Conservation (phyloP, 805 yeast genomes). For the Metschnikowia rubicola region DNA sequence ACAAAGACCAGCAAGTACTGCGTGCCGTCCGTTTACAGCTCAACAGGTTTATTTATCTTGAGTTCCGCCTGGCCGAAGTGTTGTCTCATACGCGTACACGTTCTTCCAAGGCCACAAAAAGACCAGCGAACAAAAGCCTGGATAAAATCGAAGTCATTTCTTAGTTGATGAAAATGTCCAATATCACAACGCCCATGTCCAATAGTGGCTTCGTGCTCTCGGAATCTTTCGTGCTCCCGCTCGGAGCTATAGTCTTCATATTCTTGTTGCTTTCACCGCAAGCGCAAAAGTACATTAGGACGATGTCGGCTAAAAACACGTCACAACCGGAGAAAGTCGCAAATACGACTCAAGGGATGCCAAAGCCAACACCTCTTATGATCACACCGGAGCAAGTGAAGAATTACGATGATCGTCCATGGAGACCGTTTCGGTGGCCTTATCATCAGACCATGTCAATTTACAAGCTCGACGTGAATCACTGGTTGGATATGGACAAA, state of each 20-base stretch:
- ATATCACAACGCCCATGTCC: neutral
- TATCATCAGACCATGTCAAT: conserved; percentile 79
- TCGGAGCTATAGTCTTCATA: conserved; percentile 10
- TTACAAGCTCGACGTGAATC: conserved; percentile 65
- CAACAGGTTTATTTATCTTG: neutral
- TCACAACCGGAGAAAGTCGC: neutral
- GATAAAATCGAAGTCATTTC: neutral
- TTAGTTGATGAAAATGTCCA: neutral
- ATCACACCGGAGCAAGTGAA: conserved; percentile 66
- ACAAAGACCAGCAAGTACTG: neutral
- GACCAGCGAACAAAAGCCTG: neutral
- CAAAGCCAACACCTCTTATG: conserved; percentile 54
- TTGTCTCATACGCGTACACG: neutral
- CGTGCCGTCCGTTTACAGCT: conserved; percentile 4
- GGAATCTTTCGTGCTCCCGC: conserved; percentile 5
- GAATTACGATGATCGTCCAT: conserved; percentile 69
- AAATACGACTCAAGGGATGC: conserved; percentile 18
- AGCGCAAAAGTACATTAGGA: neutral
- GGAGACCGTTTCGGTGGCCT: conserved; percentile 81
- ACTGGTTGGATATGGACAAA: conserved; percentile 80
- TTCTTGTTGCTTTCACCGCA: conserved; percentile 9
- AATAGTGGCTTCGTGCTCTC: neutral
- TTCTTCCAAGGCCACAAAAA: neutral
- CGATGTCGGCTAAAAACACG: neutral
- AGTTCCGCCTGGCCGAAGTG: conserved; percentile 5